Evolutionary conservation across 2,329 filamentous ascomycete genomes (phyloP).

Genomic region (Colletotrichum sojae): DNA sequence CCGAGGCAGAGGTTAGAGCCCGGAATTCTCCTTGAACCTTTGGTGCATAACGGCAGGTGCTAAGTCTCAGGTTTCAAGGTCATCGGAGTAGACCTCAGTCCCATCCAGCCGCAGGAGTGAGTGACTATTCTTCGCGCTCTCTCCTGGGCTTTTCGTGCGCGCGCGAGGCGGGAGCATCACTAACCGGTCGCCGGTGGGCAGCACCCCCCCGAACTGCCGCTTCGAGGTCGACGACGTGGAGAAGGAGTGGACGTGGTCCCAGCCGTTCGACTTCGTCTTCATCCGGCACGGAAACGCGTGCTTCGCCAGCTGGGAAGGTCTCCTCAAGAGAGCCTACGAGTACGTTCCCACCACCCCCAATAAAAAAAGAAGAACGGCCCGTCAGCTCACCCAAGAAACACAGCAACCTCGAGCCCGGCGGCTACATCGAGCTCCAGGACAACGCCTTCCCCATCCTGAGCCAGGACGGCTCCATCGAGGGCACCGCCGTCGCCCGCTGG

Average conservation of each 20-base stretch:
- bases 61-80: neutral
- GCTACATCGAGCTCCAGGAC: constrained; percentile 53
- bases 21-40: neutral
- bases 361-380: neutral
- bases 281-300: constrained; percentile 67
- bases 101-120: neutral
- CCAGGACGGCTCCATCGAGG: constrained; percentile 48
- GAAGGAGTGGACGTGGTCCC: constrained; percentile 45
- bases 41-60: constrained; percentile 10
- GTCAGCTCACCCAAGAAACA: too few species aligned
- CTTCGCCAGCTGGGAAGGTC: constrained; percentile 66
- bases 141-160: neutral
- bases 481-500: constrained; percentile 49
- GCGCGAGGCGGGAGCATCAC: neutral
- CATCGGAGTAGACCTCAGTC: neutral
- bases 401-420: constrained; percentile 50
- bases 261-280: constrained; percentile 72
- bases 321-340: constrained; percentile 62
- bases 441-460: constrained; percentile 46
- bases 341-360: constrained; percentile 2
- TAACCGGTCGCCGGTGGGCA: constrained; percentile 15
- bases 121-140: too few species aligned
- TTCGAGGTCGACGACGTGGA: constrained; percentile 57
- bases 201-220: constrained; percentile 55
- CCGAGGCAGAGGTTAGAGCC: constrained; percentile 42